Evolutionary conservation across 441 rosid species (phyloP).

Genomic region (Bocquillonia castaneifolia): DNA sequence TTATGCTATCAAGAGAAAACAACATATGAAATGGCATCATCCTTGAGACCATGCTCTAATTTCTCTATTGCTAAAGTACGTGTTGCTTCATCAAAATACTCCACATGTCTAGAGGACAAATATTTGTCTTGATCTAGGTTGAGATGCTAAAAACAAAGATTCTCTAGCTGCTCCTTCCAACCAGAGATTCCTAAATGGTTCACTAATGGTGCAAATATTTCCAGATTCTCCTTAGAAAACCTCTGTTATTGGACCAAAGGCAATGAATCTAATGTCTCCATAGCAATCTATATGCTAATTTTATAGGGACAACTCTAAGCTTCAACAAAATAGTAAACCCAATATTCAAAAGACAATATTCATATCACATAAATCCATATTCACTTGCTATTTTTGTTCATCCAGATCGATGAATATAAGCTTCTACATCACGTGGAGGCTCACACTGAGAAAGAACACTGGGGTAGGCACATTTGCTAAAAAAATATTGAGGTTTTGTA

Average conservation of each 20-base stretch:
- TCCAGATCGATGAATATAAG: conserved; percentile 93
- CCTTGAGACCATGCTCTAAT: conserved; percentile 58
- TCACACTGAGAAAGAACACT: conserved; percentile 54
- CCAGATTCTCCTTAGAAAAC: conserved; percentile 86
- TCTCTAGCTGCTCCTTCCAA: conserved; percentile 96
- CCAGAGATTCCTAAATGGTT: conserved; percentile 72
- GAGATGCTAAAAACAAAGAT: conserved; percentile 86
- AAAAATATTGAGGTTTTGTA: neutral
- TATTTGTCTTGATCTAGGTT: conserved; percentile 62
- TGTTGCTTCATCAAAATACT: conserved; percentile 65
- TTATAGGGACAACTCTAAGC: conserved; percentile 92
- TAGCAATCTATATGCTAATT: conserved; percentile 90
- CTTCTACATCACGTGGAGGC: conserved; percentile 96
- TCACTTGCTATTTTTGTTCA: conserved; percentile 96
- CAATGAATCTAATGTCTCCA: conserved; percentile 79
- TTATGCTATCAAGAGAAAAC: conserved; percentile 75
- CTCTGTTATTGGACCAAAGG: conserved; percentile 68
- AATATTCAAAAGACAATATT: conserved; percentile 3
- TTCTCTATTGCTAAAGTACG: conserved; percentile 62
- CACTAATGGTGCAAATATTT: conserved; percentile 84
- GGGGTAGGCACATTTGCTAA: conserved; percentile 14
- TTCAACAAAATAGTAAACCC: too few species aligned
- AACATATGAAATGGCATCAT: conserved; percentile 51
- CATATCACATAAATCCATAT: neutral
- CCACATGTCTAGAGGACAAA: conserved; percentile 62